Evolutionary conservation across 306 rosid genomes (phyloP).

Genomic region (Malus fusca): DNA sequence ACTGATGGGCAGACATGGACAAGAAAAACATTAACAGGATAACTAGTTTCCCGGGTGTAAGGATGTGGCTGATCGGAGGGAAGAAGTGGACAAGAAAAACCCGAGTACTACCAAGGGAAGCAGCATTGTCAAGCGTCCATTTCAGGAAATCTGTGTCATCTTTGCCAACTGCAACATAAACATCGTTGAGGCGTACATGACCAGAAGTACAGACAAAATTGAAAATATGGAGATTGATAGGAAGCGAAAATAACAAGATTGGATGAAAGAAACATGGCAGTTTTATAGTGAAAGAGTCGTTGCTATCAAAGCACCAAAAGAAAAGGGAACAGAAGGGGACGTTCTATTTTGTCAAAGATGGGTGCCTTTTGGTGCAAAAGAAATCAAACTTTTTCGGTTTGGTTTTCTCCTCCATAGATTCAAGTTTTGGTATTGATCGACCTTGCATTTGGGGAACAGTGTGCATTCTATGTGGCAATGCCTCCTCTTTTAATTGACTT

Average conservation of each 20-base stretch:
- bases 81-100: slow-evolving; percentile 72
- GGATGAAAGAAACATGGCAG: slow-evolving; percentile 26
- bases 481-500: too few relatives aligned
- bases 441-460: background rate
- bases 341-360: slow-evolving; percentile 40
- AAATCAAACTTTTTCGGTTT: background rate
- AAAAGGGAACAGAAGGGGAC: slow-evolving; percentile 13
- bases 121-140: slow-evolving; percentile 71
- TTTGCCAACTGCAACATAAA: slow-evolving; percentile 71
- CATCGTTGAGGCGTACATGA: slow-evolving; percentile 36
- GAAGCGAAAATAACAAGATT: slow-evolving; percentile 30
- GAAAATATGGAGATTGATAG: background rate
- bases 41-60: slow-evolving; percentile 56
- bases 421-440: background rate
- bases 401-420: background rate
- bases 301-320: slow-evolving; percentile 38
- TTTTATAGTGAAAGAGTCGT: slow-evolving; percentile 29
- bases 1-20: background rate
- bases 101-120: slow-evolving; percentile 40
- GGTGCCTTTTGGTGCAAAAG: background rate
- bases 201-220: background rate
- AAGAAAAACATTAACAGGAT: background rate
- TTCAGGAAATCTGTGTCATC: slow-evolving; percentile 57
- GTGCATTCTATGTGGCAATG: too few relatives aligned
- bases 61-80: slow-evolving; percentile 54